Base-by-base conservation (phyloP, 805 yeast species). In the Brettanomyces sp. region DNA sequence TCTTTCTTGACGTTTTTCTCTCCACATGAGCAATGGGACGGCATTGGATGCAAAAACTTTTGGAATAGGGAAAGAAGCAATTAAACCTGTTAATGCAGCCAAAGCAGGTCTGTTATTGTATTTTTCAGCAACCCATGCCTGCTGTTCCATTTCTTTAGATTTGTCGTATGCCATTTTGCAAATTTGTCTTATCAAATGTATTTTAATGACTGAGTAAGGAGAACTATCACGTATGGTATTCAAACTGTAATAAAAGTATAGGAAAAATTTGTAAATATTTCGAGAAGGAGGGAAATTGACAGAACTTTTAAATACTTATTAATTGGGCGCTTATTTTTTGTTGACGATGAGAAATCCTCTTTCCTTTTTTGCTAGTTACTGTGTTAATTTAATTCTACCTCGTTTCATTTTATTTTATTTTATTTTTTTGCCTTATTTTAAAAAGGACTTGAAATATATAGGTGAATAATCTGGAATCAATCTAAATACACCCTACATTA, bases 11-110 rank as follows among this genome's bases (percentile, higher is more conserved):
- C 70, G 62, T 44, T 64, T 60, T 44, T 68, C 69, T 49, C 73
- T 65, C 59, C 69, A 71, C 59, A 76, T 73, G 54, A 79, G 54
- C 41, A 79, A 59, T 9, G 85, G 85, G 38, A 79, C 73, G 32
- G 80, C 79, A 59, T 79, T 79, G 11, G 83, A 76, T 4, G 78
- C 73, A 59, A 79, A 76, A 41, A 77, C 65, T 57, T 77, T 77
- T 47, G 72, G 70, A 30, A 74, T 70, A 18, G 84, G 83, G 55
- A 76, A 73, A 12, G 83, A 77, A 13, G 80, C 78, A 39, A 76
- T 56, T 50, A 79, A 62, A 3, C 83, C 83, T 44, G 76, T 76
- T 43, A 77, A 51, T 6, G 83, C 82, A 12, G 80, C 76, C 43
- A 79, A 59, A 3, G 80, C 82, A 5, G 82, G 81, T 47, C 64